Evolutionary conservation across 73 alveolate genomes (phyloP).

Genomic region (Paramecium primaurelia): DNA sequence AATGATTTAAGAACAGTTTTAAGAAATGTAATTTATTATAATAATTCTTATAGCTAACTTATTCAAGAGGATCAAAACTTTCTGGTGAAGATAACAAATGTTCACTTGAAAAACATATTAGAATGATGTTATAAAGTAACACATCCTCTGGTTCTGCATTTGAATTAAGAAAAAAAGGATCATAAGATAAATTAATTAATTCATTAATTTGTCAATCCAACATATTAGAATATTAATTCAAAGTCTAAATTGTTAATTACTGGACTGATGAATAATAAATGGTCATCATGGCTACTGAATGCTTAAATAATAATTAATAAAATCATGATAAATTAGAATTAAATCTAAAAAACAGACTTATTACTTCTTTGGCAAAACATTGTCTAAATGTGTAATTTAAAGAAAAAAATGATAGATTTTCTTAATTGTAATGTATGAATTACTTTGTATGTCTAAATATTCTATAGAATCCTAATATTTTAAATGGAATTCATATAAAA

Average conservation of each 20-base stretch:
- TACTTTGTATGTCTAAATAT: background rate
- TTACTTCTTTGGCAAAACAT: background rate
- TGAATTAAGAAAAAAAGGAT: background rate
- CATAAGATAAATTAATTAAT: background rate
- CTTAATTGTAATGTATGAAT: background rate
- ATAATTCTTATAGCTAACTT: background rate
- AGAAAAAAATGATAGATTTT: background rate
- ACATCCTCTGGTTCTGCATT: background rate
- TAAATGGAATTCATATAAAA: background rate
- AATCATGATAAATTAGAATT: background rate
- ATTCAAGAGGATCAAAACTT: background rate
- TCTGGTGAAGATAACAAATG: background rate
- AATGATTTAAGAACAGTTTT: background rate
- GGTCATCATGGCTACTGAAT: background rate
- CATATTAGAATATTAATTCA: background rate
- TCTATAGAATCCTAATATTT: background rate
- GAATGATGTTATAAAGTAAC: background rate
- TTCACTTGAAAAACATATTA: background rate
- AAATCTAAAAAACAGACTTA: background rate
- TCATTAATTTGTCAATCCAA: background rate
- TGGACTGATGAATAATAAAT: slow-evolving; percentile 18
- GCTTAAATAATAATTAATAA: background rate
- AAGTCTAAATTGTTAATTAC: background rate
- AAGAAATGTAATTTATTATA: background rate
- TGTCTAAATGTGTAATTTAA: background rate